Evolutionary conservation across 83 land plant genomes (phyloP).

Genomic region (Larix sibirica): DNA sequence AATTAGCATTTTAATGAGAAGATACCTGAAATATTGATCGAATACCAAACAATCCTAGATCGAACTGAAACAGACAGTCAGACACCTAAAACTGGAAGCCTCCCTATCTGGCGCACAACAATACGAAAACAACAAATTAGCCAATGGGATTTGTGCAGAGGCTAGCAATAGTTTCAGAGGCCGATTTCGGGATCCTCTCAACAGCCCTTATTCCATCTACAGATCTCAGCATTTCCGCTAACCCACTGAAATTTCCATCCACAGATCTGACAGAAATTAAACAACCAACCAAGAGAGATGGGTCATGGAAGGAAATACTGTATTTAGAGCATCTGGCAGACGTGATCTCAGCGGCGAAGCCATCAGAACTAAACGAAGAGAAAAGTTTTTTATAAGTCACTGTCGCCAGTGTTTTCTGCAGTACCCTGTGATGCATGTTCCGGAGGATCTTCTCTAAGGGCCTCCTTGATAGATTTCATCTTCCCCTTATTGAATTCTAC

Average conservation of each 20-base stretch:
- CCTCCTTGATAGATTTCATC: constrained; percentile 28
- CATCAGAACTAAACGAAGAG: constrained; percentile 55
- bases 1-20: too few relatives aligned
- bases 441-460: constrained; percentile 40
- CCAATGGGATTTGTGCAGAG: too few relatives aligned
- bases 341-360: constrained; percentile 52
- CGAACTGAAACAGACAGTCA: too few relatives aligned
- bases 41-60: too few relatives aligned
- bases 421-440: constrained; percentile 58
- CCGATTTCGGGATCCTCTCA: constrained; percentile 52
- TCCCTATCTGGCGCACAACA: too few relatives aligned
- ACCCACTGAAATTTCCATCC: not conserved
- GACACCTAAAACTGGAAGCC: too few relatives aligned
- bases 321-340: constrained; percentile 39
- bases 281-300: not conserved
- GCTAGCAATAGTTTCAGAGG: too few relatives aligned
- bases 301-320: constrained; percentile 18
- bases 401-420: constrained; percentile 30
- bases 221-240: constrained; percentile 28
- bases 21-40: too few relatives aligned
- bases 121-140: too few relatives aligned
- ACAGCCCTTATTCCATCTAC: constrained; percentile 54
- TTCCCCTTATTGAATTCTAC: not conserved
- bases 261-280: too few relatives aligned
- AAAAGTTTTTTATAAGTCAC: constrained; percentile 50